phyloP scores from a whole-genome alignment of 805 yeast species.

The Wickerhamiella vanderwaltii region DNA sequence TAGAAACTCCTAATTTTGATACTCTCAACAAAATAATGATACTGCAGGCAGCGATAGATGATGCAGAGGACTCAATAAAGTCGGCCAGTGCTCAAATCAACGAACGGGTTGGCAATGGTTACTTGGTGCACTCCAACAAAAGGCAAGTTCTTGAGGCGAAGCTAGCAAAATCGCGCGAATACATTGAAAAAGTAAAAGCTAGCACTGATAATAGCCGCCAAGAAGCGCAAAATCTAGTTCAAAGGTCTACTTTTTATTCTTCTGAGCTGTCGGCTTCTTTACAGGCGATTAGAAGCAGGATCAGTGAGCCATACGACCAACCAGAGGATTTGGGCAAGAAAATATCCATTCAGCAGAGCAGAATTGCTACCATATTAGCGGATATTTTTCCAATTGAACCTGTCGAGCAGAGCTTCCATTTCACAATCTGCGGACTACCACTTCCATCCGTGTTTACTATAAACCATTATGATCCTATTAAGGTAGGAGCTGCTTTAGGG shows the following conservation, averaged over 20 bases:
- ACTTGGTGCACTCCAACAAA: constrained; percentile 11
- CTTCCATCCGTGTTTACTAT: constrained; percentile 25
- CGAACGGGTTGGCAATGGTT: constrained; percentile 12
- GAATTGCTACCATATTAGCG: constrained; percentile 24
- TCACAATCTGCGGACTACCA: constrained; percentile 28
- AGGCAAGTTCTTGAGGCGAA: constrained; percentile 11
- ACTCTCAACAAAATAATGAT: constrained; percentile 23
- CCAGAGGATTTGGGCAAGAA: background rate
- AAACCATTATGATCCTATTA: constrained; percentile 28
- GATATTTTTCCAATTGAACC: constrained; percentile 27
- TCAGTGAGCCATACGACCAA: background rate
- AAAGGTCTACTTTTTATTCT: background rate
- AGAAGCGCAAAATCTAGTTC: background rate
- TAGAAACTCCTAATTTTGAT: constrained; percentile 19
- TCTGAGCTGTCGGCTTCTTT: background rate
- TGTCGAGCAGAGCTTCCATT: constrained; percentile 20
- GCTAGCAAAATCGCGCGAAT: constrained; percentile 6
- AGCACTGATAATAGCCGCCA: background rate
- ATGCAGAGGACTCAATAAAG: constrained; percentile 20
- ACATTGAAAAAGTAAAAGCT: background rate
- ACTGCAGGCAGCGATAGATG: constrained; percentile 24
- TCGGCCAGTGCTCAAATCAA: constrained; percentile 17
- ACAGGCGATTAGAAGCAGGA: background rate
- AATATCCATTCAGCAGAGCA: constrained; percentile 17
- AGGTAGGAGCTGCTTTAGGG: constrained; percentile 40